Evolutionary conservation across 805 yeast species (phyloP), one percentile per base, ranked within the genome.

Genomic region (Torulaspora quercuum): DNA sequence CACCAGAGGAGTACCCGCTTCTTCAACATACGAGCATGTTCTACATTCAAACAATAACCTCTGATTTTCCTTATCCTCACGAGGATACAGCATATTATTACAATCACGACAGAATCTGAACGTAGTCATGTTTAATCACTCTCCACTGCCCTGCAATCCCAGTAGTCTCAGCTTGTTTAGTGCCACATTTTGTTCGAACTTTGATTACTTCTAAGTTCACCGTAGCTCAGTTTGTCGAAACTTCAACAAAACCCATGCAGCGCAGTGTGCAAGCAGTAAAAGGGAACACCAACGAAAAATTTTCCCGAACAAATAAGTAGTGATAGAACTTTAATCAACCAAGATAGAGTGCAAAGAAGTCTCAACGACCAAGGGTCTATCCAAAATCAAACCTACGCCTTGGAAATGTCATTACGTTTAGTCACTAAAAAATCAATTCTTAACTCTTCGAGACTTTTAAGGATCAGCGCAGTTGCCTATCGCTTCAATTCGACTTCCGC

Each of bases 51-150:
- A 92, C 41, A 90, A 69, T 44, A 92, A 78, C 49, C 73, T 64
- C 41, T 55, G 63, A 48, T 76, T 70, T 41, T 81, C 86, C 56
- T 82, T 85, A 60, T 92, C 97, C 68, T 92, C 98, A 50, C 86
- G 78, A 13, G 98, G 98, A 62, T 92, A 92, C 66, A 92, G 75
- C 98, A 92, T 92, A 61, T 92, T 92, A 74, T 92, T 92, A 76
- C 80, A 90, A 59, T 90, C 95, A 54, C 92, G 80, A 65, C 98
- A 90, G 70, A 90, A 90, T 61, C 95, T 76, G 67, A 92, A 90
- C 36, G 96, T 87, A 53, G 95, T 87, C 95, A 85, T 86, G 19
- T 22, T 29, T 16, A 25, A 32, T 13, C 35, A 15, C 11, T 18
- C 8, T 24, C 24, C 5, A 23, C 16, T n/a, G 20, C 21, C n/a